Evolutionary conservation across 2,329 filamentous ascomycete species (phyloP), one percentile per base, ranked within the genome.

Genomic region (Colletotrichum tabaci): DNA sequence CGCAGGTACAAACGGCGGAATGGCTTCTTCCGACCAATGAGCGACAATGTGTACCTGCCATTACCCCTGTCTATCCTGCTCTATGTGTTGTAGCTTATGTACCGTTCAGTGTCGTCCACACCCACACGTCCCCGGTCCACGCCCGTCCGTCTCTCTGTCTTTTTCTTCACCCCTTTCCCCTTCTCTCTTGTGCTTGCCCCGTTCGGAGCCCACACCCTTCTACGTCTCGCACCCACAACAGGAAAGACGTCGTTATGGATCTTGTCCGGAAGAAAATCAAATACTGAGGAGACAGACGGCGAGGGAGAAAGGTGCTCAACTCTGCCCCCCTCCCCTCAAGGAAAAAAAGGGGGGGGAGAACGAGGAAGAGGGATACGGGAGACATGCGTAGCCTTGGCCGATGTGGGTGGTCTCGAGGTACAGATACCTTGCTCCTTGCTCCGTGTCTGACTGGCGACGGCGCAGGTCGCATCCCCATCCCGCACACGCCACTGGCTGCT

Each of bases 1-100:
- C 50, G 58, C 68, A 71, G 65, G 64, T 63, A 63, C 68, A 52
- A 67, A 71, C 68, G 64, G 65, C 63, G 47, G 18, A 57, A 65
- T 63, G 68, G 68, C 68, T 68, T 68, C 58, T 42, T 12, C 13
- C 38, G 21, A 18, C 68, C 53, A 71, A 71, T 71, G 23, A 68
- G 30, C 12, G 38, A 10, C 15, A 40, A 52, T 30, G 53, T 40
- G 68, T 71, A 71, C 68, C 68, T 71, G 68, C 30, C 53, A 30
- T 49, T 53, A 60, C 58, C 65, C 66, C 52, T 55, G 26, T 49
- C 30, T 13, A 44, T 21, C 21, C n/a, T 26, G 16, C 40, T 21
- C 46, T 42, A 18, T 61, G 58, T 38, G 30, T 50, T 2, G 30
- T 35, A 35, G 30, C 8, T 35, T 8, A 35, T 30, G 30, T 30